phyloP scores from a whole-genome alignment of 2,329 filamentous ascomycete genomes.

The Colletotrichum orchidophilum region DNA sequence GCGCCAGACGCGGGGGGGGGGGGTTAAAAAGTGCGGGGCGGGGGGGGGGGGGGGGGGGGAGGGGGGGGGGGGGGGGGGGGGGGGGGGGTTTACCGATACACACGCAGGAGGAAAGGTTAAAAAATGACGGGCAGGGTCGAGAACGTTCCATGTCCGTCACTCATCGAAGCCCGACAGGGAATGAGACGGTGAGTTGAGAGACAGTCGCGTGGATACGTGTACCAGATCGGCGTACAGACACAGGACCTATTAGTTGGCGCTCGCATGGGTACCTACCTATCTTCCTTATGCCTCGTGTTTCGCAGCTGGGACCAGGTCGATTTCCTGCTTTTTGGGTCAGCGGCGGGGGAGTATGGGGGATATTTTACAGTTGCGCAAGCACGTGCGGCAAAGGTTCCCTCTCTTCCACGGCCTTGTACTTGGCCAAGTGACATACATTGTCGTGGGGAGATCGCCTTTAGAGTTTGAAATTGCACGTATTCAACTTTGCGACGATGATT shows the following conservation, averaged over 20 bases:
- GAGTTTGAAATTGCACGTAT: not conserved
- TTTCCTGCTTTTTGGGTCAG: too few relatives aligned
- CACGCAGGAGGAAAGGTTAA: not conserved
- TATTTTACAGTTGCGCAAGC: too few relatives aligned
- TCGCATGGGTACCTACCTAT: not conserved
- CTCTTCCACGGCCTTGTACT: not conserved
- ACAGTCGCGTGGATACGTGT: conserved; percentile 15
- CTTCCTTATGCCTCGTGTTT: not conserved
- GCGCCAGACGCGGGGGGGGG: too few relatives aligned
- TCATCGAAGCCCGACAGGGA: not conserved
- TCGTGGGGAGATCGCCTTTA: not conserved
- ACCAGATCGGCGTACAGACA: conserved; percentile 29
- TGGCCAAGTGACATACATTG: not conserved
- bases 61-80: too few relatives aligned
- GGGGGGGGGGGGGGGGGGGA: too few relatives aligned
- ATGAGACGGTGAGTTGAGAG: conserved; percentile 33
- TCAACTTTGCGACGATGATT: not conserved
- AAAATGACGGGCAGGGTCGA: not conserved
- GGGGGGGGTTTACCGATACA: not conserved
- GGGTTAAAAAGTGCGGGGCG: too few relatives aligned
- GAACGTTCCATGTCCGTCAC: not conserved
- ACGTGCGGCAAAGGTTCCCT: too few relatives aligned
- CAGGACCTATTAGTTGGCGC: too few relatives aligned
- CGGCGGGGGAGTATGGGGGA: not conserved
- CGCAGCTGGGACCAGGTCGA: not conserved